Conservation (phyloP, 1,139 yeast genomes). For the Debaryomyces sp. region DNA sequence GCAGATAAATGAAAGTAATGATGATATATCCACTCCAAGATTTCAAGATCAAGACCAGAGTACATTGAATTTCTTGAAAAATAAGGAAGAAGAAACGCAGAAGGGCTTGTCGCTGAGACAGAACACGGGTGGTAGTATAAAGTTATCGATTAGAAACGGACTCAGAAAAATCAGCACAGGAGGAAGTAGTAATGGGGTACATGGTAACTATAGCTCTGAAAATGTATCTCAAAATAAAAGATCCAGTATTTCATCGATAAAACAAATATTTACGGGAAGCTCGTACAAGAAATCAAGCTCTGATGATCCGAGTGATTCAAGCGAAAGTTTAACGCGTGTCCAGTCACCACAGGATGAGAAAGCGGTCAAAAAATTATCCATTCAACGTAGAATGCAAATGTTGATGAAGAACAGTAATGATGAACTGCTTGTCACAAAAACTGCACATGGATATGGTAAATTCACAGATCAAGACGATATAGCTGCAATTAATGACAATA, state of each 20-base stretch:
- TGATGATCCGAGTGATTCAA: constrained; percentile 11
- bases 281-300: constrained; percentile 16
- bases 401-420: constrained; percentile 52
- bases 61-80: constrained; percentile 60
- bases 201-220: constrained; percentile 27
- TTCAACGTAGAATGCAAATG: constrained; percentile 70
- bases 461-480: constrained; percentile 58
- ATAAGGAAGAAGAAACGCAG: constrained; percentile 38
- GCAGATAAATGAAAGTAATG: constrained; percentile 33
- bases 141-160: constrained; percentile 35
- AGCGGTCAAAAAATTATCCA: constrained; percentile 41
- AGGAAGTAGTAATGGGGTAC: constrained; percentile 22
- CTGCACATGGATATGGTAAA: constrained; percentile 78
- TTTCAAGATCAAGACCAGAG: constrained; percentile 26
- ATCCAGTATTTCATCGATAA: constrained; percentile 44
- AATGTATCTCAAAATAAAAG: constrained; percentile 28
- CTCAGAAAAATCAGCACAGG: constrained; percentile 48
- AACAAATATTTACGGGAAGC: constrained; percentile 47
- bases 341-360: constrained; percentile 9
- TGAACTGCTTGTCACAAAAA: constrained; percentile 48
- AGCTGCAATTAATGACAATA: constrained; percentile 36
- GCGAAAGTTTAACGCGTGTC: neutral
- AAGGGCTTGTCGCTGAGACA: constrained; percentile 20
- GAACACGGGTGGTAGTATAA: constrained; percentile 52
- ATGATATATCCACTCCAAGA: constrained; percentile 18